phyloP scores from a whole-genome alignment of 345 rosid species.

The Eucalyptus erythrocorys region DNA sequence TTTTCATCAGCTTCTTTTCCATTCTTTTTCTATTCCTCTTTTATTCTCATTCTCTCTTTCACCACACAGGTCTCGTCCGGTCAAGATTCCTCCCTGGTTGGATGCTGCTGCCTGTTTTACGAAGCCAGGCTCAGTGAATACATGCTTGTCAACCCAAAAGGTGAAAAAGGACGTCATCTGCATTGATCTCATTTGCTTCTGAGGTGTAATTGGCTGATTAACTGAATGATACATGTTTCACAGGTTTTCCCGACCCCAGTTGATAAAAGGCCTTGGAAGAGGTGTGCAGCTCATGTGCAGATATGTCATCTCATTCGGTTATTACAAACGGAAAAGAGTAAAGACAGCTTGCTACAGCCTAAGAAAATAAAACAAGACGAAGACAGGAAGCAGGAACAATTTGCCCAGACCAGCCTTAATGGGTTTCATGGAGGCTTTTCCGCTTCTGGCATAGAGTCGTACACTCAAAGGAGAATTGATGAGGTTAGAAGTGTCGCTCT shows the following conservation, averaged over 20 bases:
- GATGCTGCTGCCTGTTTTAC: slow-evolving; percentile 20
- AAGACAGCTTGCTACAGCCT: slow-evolving; percentile 8
- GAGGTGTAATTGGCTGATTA: not conserved
- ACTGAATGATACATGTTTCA: not conserved
- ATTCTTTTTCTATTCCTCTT: not conserved
- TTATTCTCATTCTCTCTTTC: not conserved
- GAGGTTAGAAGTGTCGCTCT: slow-evolving; percentile 11
- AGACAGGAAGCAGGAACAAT: slow-evolving; percentile 14
- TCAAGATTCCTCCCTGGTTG: slow-evolving; percentile 49
- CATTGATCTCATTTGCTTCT: not conserved
- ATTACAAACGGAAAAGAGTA: slow-evolving; percentile 19
- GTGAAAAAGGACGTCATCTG: slow-evolving; percentile 9
- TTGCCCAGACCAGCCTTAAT: slow-evolving; percentile 6
- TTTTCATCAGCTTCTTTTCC: not conserved
- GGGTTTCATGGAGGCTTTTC: slow-evolving; percentile 3
- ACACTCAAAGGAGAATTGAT: slow-evolving; percentile 1
- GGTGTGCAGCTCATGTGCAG: slow-evolving; percentile 50
- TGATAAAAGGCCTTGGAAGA: slow-evolving; percentile 30
- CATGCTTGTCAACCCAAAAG: slow-evolving; percentile 16
- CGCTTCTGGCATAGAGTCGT: not conserved
- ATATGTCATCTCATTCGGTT: slow-evolving; percentile 45
- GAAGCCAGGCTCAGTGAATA: slow-evolving; percentile 11
- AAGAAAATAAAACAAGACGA: slow-evolving; percentile 16
- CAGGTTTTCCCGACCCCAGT: slow-evolving; percentile 15
- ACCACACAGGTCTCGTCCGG: slow-evolving; percentile 26